Evolutionary conservation across 2,329 filamentous ascomycete species (phyloP).

Genomic region (Alternaria atra): DNA sequence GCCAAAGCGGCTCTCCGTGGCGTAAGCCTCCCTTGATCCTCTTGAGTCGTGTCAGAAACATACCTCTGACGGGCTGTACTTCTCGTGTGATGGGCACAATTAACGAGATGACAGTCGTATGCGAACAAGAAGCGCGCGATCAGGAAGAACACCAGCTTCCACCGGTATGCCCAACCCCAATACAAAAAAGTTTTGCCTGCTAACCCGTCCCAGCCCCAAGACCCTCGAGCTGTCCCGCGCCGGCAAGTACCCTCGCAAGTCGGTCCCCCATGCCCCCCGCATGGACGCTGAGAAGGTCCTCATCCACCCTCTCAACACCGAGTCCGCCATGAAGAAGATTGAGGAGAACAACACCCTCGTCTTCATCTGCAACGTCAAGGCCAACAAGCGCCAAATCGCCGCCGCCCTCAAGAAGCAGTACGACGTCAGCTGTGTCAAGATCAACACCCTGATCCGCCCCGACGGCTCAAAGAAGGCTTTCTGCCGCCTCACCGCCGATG

Average conservation of each 20-base stretch:
- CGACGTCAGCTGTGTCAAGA: slow-evolving; percentile 97
- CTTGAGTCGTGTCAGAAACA: slow-evolving; percentile 60
- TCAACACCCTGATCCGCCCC: slow-evolving; percentile 98
- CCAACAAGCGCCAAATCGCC: slow-evolving; percentile 99
- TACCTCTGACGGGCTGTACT: slow-evolving; percentile 63
- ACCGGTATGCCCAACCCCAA: slow-evolving; percentile 61
- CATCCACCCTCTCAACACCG: slow-evolving; percentile 97
- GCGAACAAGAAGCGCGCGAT: slow-evolving; percentile 93
- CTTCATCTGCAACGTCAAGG: slow-evolving; percentile 89
- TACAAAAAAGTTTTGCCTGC: background rate
- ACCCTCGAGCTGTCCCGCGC: slow-evolving; percentile 88
- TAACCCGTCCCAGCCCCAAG: slow-evolving; percentile 70
- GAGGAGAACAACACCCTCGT: slow-evolving; percentile 99
- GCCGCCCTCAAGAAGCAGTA: slow-evolving; percentile 98
- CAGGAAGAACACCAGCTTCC: slow-evolving; percentile 91
- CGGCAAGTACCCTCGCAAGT: slow-evolving; percentile 97
- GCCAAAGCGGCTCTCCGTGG: slow-evolving; percentile 96
- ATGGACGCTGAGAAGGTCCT: slow-evolving; percentile 98
- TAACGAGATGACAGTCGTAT: slow-evolving; percentile 65
- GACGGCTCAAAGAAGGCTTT: slow-evolving; percentile 99
- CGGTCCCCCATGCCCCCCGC: slow-evolving; percentile 85
- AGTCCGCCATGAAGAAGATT: slow-evolving; percentile 99
- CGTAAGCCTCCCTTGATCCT: slow-evolving; percentile 68
- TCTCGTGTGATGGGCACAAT: slow-evolving; percentile 50
- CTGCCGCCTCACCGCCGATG: slow-evolving; percentile 91